phyloP scores from a whole-genome alignment of 1,284 basidiomycete genomes.

The Phlebopus sp. region DNA sequence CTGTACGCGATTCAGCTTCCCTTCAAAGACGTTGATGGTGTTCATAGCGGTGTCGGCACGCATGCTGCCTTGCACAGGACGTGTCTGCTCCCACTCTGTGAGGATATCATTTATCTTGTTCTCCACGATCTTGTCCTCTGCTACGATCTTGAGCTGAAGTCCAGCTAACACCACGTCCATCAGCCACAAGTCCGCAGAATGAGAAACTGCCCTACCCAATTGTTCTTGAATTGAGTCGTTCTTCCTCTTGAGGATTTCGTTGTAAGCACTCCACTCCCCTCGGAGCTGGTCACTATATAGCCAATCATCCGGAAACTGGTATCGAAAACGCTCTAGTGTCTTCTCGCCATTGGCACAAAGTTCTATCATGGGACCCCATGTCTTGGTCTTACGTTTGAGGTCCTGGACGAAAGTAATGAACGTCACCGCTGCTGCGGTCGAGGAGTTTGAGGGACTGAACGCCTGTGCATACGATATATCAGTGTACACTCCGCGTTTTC shows the following conservation, averaged over 20 bases:
- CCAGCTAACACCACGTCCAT: constrained; percentile 57
- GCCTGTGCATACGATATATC: constrained; percentile 36
- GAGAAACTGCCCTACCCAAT: constrained; percentile 54
- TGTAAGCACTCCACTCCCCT: constrained; percentile 98
- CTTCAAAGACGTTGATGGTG: constrained; percentile 92
- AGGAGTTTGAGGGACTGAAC: constrained; percentile 66
- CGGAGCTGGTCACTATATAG: constrained; percentile 96
- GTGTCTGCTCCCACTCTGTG: constrained; percentile 92
- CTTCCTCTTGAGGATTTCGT: constrained; percentile 97
- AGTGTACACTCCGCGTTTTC: background rate
- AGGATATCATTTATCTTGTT: constrained; percentile 90
- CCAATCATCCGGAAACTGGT: constrained; percentile 97
- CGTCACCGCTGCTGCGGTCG: constrained; percentile 94
- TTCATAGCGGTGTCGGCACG: constrained; percentile 95
- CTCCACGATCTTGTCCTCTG: constrained; percentile 97
- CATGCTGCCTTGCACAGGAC: constrained; percentile 94
- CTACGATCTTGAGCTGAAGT: constrained; percentile 97
- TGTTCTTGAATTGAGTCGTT: constrained; percentile 99
- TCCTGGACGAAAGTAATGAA: constrained; percentile 99
- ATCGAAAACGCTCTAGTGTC: constrained; percentile 94
- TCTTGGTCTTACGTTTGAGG: constrained; percentile 93
- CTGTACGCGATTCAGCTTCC: constrained; percentile 82
- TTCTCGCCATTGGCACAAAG: constrained; percentile 94
- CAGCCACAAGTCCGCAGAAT: constrained; percentile 2
- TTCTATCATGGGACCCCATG: constrained; percentile 97